A percentile compares a stretch with the other conserved stretches of the same genome.
These are phyloP conservation scores for Fraxinus nigra DNA, from an alignment of 305 asterid species.

Conservation along the genomic window DNA sequence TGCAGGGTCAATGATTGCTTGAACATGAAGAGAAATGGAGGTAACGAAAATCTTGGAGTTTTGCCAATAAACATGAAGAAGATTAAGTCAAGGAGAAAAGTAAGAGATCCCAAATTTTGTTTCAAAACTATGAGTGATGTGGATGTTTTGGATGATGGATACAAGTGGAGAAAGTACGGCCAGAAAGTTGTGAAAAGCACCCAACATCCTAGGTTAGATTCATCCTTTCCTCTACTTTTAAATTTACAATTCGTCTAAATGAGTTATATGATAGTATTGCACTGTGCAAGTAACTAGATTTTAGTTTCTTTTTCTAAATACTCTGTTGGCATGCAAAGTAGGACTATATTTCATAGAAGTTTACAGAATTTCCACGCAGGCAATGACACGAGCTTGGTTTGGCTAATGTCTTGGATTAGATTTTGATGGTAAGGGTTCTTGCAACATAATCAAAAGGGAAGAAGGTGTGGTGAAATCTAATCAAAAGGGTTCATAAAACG, in stretches of 20 bases:
- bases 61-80: conserved; percentile 69
- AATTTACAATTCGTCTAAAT: not conserved
- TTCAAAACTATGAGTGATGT: conserved; percentile 92
- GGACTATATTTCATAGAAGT: not conserved
- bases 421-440: not conserved
- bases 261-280: not conserved
- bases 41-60: conserved; percentile 41
- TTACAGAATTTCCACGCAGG: not conserved
- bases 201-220: conserved; percentile 76
- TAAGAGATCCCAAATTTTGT: conserved; percentile 91
- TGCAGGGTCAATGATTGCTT: conserved; percentile 39
- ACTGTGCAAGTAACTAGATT: not conserved
- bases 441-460: not conserved
- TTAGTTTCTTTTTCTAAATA: not conserved
- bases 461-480: not conserved
- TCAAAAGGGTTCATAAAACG: too few relatives aligned
- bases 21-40: conserved; percentile 44
- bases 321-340: not conserved
- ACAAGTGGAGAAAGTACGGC: conserved; percentile 94
- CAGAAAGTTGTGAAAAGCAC: conserved; percentile 93
- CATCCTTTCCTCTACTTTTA: not conserved
- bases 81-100: conserved; percentile 65
- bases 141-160: conserved; percentile 90
- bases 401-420: not conserved
- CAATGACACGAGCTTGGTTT: not conserved